A percentile compares a stretch with the other conserved stretches of the same genome.
phyloP scores from a whole-genome alignment of 768 basidiomycete species.

The Serpula lacrymans region DNA sequence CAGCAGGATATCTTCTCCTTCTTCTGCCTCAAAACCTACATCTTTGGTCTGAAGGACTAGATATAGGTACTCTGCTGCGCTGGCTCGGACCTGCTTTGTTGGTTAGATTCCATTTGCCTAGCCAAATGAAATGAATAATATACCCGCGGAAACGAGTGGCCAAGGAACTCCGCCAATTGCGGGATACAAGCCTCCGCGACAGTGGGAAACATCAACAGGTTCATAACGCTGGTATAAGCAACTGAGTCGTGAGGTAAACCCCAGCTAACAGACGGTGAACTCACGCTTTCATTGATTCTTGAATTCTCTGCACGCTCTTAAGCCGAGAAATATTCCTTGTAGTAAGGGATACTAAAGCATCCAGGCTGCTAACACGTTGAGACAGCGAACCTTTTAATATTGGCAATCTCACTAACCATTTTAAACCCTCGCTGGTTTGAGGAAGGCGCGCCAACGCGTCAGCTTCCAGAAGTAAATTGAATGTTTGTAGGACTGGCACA shows the following conservation, averaged over 20 bases:
- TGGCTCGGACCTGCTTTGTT: constrained; percentile 61
- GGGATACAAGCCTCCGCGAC: constrained; percentile 41
- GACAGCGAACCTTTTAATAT: constrained; percentile 1
- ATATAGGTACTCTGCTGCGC: constrained; percentile 83
- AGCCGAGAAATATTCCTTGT: constrained; percentile 62
- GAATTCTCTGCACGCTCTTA: constrained; percentile 82
- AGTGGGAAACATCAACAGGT: constrained; percentile 52
- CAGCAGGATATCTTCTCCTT: constrained; percentile 60
- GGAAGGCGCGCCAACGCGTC: constrained; percentile 53
- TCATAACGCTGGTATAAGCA: constrained; percentile 50
- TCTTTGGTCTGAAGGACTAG: constrained; percentile 70
- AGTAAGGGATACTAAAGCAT: constrained; percentile 50
- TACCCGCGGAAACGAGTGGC: constrained; percentile 81
- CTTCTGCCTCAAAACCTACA: constrained; percentile 59
- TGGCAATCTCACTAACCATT: constrained; percentile 51
- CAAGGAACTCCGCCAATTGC: constrained; percentile 58
- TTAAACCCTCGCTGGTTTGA: constrained; percentile 42
- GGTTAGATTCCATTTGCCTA: constrained; percentile 8
- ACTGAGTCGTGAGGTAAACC: constrained; percentile 1
- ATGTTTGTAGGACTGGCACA: constrained; percentile 77
- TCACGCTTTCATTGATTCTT: constrained; percentile 83
- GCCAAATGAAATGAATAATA: constrained; percentile 20
- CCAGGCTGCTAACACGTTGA: constrained; percentile 39
- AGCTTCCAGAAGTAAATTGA: constrained; percentile 69
- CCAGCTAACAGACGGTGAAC: constrained; percentile 18